A percentile compares a stretch with the other conserved stretches of the same genome.
These are phyloP conservation scores for Gloeopeniophorella convolvens DNA, from an alignment of 768 basidiomycete species.

Conservation along the genomic window DNA sequence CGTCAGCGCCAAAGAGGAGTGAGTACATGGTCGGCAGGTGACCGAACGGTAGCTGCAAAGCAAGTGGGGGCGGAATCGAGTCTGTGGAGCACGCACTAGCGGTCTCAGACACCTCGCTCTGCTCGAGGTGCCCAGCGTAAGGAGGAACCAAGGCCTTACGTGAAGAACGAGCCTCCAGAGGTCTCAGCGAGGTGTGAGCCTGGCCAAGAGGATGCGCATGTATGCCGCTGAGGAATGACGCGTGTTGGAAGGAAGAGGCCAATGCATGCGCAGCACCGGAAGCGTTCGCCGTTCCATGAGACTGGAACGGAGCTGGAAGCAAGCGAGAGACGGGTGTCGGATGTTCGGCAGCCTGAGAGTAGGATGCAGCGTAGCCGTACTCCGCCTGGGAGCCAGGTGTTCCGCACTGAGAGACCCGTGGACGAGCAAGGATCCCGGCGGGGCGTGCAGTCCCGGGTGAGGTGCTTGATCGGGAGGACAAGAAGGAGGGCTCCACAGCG, in stretches of 20 bases:
- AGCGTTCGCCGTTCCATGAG: neutral
- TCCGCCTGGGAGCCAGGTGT: neutral
- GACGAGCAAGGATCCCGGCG: no score
- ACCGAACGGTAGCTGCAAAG: neutral
- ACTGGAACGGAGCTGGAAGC: neutral
- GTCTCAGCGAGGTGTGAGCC: neutral
- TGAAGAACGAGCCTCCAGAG: neutral
- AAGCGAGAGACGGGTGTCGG: neutral
- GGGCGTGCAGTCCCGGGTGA: neutral
- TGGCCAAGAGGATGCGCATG: no score
- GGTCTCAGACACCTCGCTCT: neutral
- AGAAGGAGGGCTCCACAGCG: neutral
- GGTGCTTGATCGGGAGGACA: neutral
- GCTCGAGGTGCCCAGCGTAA: neutral
- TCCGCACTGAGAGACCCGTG: no score
- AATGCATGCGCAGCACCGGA: neutral
- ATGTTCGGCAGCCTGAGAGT: neutral
- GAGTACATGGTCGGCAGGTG: conserved; percentile 12
- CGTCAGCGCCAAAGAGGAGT: conserved; percentile 10
- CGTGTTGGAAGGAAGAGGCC: neutral
- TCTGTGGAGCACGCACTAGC: neutral
- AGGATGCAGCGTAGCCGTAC: neutral
- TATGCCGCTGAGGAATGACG: neutral
- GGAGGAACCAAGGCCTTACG: neutral
- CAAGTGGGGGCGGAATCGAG: neutral